Percentiles rank a stretch among this genome's conserved stretches.
Conservation (phyloP, 2,329 filamentous ascomycete genomes). For the Talaromyces sp. region DNA sequence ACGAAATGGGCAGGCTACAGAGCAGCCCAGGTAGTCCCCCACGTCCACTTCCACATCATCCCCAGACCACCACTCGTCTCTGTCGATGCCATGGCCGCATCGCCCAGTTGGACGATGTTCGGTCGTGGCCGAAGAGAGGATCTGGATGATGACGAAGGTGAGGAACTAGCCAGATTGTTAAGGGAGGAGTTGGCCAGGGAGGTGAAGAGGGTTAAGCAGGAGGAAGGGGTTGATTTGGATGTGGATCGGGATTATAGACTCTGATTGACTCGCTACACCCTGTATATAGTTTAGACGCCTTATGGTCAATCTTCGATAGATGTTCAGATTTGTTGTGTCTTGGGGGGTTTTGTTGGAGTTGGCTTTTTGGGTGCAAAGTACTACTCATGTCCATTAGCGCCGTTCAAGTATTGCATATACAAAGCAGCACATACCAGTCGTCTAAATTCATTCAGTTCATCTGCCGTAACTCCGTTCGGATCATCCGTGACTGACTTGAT, state of each 20-base stretch:
- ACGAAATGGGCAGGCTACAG: constrained; percentile 58
- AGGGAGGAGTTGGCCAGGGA: constrained; percentile 40
- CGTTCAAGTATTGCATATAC: neutral
- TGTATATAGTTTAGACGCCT: neutral
- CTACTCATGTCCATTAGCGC: neutral
- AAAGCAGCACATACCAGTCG: constrained; percentile 43
- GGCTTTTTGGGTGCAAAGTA: constrained; percentile 3
- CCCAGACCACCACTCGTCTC: constrained; percentile 61
- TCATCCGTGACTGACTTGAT: constrained; percentile 37
- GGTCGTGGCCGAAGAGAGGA: constrained; percentile 49
- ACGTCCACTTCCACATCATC: constrained; percentile 94
- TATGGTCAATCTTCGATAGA: neutral
- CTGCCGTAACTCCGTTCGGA: constrained; percentile 52
- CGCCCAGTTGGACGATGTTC: constrained; percentile 46
- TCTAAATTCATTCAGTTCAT: constrained; percentile 68
- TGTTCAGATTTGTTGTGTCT: neutral
- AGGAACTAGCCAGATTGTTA: constrained; percentile 37
- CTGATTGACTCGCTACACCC: neutral
- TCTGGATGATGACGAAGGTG: constrained; percentile 48
- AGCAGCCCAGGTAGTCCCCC: constrained; percentile 87
- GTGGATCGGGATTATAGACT: constrained; percentile 22
- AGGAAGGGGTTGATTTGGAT: constrained; percentile 40
- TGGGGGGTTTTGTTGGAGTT: neutral
- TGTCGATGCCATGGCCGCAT: constrained; percentile 25
- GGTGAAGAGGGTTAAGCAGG: constrained; percentile 34